phyloP scores from a whole-genome alignment of 2,329 filamentous ascomycete species.

The Penicillium thymicola region DNA sequence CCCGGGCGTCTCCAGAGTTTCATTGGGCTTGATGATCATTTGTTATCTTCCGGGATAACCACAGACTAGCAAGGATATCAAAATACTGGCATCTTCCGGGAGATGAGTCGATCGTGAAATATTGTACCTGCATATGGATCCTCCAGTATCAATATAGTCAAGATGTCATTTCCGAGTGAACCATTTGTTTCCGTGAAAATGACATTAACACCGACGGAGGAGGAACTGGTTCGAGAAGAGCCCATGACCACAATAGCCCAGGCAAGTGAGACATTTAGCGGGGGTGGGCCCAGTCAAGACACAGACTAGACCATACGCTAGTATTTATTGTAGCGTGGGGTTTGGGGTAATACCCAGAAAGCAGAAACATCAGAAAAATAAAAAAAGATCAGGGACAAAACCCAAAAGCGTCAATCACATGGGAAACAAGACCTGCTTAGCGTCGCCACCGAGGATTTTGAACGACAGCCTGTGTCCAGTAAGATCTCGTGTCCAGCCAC shows the following conservation, averaged over 20 bases:
- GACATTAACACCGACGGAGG: neutral
- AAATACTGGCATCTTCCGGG: neutral
- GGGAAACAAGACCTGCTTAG: neutral
- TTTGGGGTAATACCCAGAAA: neutral
- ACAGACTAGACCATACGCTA: neutral
- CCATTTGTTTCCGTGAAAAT: neutral
- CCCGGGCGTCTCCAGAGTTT: neutral
- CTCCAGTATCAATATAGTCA: neutral
- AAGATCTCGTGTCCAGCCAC: neutral
- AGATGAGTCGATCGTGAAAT: neutral
- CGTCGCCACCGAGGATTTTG: neutral
- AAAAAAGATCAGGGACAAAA: neutral
- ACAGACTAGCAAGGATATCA: neutral
- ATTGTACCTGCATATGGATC: conserved; percentile 6
- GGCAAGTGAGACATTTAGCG: conserved; percentile 6
- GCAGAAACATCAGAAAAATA: too few relatives aligned
- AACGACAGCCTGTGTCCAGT: neutral
- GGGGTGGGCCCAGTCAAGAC: neutral
- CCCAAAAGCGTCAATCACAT: neutral
- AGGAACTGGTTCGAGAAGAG: neutral
- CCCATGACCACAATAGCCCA: neutral
- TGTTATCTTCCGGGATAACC: neutral
- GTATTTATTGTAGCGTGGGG: neutral
- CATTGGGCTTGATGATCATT: neutral
- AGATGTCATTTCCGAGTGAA: neutral